Evolutionary conservation across 805 yeast species (phyloP).

Genomic region (Metschnikowia hibisci): DNA sequence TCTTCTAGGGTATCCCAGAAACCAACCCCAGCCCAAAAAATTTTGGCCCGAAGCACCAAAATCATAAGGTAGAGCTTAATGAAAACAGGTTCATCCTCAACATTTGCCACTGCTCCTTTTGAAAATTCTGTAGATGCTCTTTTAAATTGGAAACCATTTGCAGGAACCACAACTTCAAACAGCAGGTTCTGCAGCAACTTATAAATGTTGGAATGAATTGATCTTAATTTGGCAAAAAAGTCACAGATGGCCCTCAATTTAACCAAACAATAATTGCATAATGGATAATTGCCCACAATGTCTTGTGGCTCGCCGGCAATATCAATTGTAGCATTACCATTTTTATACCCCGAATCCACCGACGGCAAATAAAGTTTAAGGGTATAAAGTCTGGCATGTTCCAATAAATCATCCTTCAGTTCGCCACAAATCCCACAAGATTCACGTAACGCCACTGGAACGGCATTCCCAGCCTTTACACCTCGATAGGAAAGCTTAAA

Average conservation of each 20-base stretch:
- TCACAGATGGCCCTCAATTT: slow-evolving; percentile 82
- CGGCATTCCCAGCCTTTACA: slow-evolving; percentile 16
- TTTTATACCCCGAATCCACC: slow-evolving; percentile 9
- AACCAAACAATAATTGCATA: slow-evolving; percentile 78
- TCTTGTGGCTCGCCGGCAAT: slow-evolving; percentile 24
- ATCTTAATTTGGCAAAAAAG: slow-evolving; percentile 69
- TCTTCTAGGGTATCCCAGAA: slow-evolving; percentile 58
- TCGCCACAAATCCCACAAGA: slow-evolving; percentile 89
- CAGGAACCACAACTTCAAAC: slow-evolving; percentile 25
- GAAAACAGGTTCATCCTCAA: slow-evolving; percentile 31
- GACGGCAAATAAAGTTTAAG: slow-evolving; percentile 46
- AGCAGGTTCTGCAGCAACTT: slow-evolving; percentile 40
- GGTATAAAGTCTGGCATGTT: slow-evolving; percentile 73
- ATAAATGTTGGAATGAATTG: slow-evolving; percentile 54
- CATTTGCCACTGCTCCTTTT: slow-evolving; percentile 5
- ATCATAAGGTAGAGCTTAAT: slow-evolving; percentile 51
- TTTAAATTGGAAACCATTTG: slow-evolving; percentile 27
- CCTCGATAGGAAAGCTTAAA: slow-evolving; percentile 45
- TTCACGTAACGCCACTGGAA: slow-evolving; percentile 68
- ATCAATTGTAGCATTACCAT: slow-evolving; percentile 11
- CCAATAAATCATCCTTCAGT: slow-evolving; percentile 59
- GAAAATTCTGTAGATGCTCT: slow-evolving; percentile 14
- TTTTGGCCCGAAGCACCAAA: slow-evolving; percentile 57
- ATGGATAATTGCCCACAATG: slow-evolving; percentile 49
- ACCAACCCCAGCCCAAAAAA: slow-evolving; percentile 84